Evolutionary conservation across 1,139 yeast species (phyloP), one percentile per base, ranked within the genome.

Genomic region (Candida sp.): DNA sequence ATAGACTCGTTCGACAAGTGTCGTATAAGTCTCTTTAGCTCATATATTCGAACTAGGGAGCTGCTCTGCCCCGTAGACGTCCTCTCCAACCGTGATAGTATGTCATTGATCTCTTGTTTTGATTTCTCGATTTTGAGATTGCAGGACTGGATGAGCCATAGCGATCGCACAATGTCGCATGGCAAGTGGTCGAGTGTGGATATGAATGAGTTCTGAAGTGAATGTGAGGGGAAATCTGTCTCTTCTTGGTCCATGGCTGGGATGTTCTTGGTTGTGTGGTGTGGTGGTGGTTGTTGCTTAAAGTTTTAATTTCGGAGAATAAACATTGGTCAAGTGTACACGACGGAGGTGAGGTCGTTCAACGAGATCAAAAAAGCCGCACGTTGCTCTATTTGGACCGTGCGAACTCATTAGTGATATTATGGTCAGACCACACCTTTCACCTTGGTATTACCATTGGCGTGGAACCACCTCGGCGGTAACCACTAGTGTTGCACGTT

Each of bases 101-200:
- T 42, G 3, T 51, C 55, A 50, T 63, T 55, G 23, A 70, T 54
- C 42, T 57, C 59, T 5, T 57, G 54, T 52, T 59, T 59, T 41
- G 57, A 59, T 43, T 67, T 65, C 17, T 63, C 66, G 3, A 71
- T 61, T 11, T 61, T 56, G 28, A 75, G 58, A 51, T 77, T 77
- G 47, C 77, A 66, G 23, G 73, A 62, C 52, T 77, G 82, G 3
- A 77, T 63, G n/a, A 77, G 58, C 82, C 82, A 77, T 11, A 77
- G 59, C 2, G 80, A 74, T 44, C 82, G 72, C 31, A 77, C 67
- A 2, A 77, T 63, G 54, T 77, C 82, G 54, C 80, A 72, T 25
- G 82, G 81, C 34, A 77, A 63, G 55, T 77, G 82, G 55, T 77
- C 82, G 5, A 77, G 67, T 3, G 80, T 75, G 25, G 80, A 70